These are phyloP conservation scores for Melastoma malabathricum DNA, from an alignment of 345 rosid genomes.

Conservation along the genomic window DNA sequence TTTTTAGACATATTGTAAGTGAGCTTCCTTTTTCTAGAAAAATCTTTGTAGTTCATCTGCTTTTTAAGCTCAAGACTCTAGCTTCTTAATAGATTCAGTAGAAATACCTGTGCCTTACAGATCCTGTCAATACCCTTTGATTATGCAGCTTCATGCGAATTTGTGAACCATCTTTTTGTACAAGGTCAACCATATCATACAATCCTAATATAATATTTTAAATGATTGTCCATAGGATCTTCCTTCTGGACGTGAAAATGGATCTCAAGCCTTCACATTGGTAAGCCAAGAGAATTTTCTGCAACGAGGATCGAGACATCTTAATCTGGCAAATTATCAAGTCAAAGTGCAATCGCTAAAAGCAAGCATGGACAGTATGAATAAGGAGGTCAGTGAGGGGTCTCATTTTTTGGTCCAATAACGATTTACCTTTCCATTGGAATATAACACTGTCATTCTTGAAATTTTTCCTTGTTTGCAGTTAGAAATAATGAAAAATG, in stretches of 20 bases:
- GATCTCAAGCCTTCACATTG: slow-evolving; percentile 20
- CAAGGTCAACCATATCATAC: too few relatives aligned
- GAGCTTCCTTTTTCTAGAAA: too few relatives aligned
- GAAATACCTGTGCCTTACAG: too few relatives aligned
- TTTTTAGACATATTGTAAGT: too few relatives aligned
- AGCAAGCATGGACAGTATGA: slow-evolving; percentile 86
- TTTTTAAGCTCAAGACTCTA: too few relatives aligned
- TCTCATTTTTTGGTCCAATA: background rate
- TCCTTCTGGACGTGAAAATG: slow-evolving; percentile 28
- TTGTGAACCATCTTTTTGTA: too few relatives aligned
- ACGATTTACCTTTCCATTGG: background rate
- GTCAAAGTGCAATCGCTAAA: slow-evolving; percentile 56
- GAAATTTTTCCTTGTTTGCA: slow-evolving; percentile 14
- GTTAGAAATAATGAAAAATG: slow-evolving; percentile 94
- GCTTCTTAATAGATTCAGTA: too few relatives aligned
- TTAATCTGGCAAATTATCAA: slow-evolving; percentile 37
- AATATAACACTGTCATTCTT: background rate
- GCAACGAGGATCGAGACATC: slow-evolving; percentile 29
- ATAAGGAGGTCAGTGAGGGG: slow-evolving; percentile 47
- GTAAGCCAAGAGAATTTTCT: slow-evolving; percentile 22
- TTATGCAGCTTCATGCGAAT: too few relatives aligned
- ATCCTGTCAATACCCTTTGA: too few relatives aligned
- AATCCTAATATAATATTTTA: too few relatives aligned
- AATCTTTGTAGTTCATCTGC: too few relatives aligned
- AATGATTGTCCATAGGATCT: slow-evolving; percentile 26